Evolutionary conservation across 2,329 filamentous ascomycete genomes (phyloP), one percentile per base, ranked within the genome.

Genomic region (Venturia asperata): DNA sequence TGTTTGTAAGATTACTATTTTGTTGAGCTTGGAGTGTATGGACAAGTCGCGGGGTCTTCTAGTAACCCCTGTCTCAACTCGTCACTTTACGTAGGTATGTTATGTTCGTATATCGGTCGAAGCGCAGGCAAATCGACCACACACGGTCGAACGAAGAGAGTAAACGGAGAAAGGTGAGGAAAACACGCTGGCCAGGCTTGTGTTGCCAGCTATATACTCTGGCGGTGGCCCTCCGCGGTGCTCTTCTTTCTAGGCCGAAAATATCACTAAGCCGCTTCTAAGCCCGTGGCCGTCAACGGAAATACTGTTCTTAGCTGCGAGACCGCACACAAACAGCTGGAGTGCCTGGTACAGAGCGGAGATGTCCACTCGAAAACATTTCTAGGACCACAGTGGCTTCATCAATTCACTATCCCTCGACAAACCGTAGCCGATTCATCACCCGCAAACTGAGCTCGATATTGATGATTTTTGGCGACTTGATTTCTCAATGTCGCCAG

Each of bases 201-300:
- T 39, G 30, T 27, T 58, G 17, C 30, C 52, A 58, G 52, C 52
- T 58, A 37, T 58, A 37, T 58, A 37, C 52, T n/a, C 52, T n/a
- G n/a, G n/a, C n/a, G n/a, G n/a, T n/a, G n/a, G 5, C 10, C 49
- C 45, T 21, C 45, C 45, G 45, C n/a, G n/a, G n/a, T n/a, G n/a
- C n/a, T 47, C 43, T 7, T 47, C 3, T 55, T 30, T 55, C 49
- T 7, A 55, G 30, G 27, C 52, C 52, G 27, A 27, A 49, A 5
- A 27, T 15, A 58, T 58, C 52, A 58, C 52, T 58, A 58, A 58
- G 52, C 52, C 52, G 52, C 52, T 58, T 52, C 15, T n/a, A 37
- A 37, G 52, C 27, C n/a, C n/a, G n/a, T n/a, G n/a, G n/a, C n/a
- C 52, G 52, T 56, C 37, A 56, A n/a, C 52, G 52, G 52, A 34